phyloP scores from a whole-genome alignment of 352 stramenopile species.

The Elongisporangium undulatum region DNA sequence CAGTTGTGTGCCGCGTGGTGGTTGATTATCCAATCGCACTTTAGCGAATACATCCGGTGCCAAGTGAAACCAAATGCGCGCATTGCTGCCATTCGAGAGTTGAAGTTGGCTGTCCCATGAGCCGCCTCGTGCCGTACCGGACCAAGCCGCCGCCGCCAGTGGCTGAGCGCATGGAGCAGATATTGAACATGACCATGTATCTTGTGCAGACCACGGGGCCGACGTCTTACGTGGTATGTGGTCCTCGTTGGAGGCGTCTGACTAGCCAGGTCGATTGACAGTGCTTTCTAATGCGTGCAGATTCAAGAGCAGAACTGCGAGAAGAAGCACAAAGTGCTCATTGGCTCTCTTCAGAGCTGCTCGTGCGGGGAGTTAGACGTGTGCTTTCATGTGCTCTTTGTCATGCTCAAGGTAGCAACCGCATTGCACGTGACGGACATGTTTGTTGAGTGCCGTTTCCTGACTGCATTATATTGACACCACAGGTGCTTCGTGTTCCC shows the following conservation, averaged over 20 bases:
- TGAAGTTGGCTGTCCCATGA: conserved; percentile 30
- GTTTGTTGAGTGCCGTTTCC: too few species aligned
- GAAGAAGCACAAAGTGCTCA: conserved; percentile 76
- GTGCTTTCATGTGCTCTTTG: conserved; percentile 83
- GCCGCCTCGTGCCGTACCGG: conserved; percentile 57
- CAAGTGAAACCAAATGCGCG: background rate
- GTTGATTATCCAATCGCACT: conserved; percentile 3
- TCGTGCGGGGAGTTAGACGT: conserved; percentile 70
- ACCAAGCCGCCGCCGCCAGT: conserved; percentile 45
- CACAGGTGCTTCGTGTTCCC: conserved; percentile 62
- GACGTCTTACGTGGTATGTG: conserved; percentile 66
- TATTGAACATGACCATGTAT: conserved; percentile 67
- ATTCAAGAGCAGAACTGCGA: conserved; percentile 72
- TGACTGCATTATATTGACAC: too few species aligned
- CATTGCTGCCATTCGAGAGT: background rate
- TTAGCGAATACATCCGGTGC: background rate
- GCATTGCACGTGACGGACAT: background rate
- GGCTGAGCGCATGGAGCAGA: conserved; percentile 59
- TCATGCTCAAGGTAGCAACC: conserved; percentile 70
- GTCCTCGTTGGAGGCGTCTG: background rate
- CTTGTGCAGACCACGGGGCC: conserved; percentile 72
- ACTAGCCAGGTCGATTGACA: background rate
- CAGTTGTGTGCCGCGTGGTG: background rate
- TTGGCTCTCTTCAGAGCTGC: conserved; percentile 65
- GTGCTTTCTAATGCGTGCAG: conserved; percentile 10